phyloP scores from a whole-genome alignment of 495 filamentous ascomycete species.

The Chaetomium cochliodes region DNA sequence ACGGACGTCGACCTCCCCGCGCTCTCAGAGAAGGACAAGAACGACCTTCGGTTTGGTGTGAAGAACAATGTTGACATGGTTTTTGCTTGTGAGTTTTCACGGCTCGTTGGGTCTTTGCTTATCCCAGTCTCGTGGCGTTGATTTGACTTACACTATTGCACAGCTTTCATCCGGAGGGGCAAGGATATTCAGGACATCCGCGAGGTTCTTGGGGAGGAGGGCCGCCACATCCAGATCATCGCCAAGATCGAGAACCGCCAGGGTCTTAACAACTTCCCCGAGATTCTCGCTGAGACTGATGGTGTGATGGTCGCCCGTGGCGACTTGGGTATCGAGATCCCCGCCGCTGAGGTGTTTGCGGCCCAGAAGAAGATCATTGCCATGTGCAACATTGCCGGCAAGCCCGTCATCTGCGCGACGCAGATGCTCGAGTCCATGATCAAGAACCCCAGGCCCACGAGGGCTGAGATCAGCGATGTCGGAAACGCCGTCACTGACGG shows the following conservation, averaged over 20 bases:
- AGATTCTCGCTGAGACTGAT: constrained; percentile 93
- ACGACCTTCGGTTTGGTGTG: constrained; percentile 88
- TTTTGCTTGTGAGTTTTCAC: constrained; percentile 63
- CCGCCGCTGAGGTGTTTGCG: constrained; percentile 95
- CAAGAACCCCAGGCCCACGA: constrained; percentile 96
- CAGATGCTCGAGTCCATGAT: constrained; percentile 94
- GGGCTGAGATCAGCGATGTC: constrained; percentile 97
- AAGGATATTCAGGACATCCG: constrained; percentile 91
- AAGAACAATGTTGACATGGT: constrained; percentile 99
- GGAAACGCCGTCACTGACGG: constrained; percentile 97
- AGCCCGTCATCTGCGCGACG: constrained; percentile 89
- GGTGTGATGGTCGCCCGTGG: constrained; percentile 99
- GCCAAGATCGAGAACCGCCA: constrained; percentile 99
- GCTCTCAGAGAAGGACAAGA: constrained; percentile 97
- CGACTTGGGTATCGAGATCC: constrained; percentile 97
- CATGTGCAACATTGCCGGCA: constrained; percentile 99
- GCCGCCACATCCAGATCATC: constrained; percentile 97
- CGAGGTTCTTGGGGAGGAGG: constrained; percentile 85
- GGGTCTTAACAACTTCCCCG: constrained; percentile 95
- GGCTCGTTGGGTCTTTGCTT: not conserved
- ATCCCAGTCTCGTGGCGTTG: no score
- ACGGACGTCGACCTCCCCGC: constrained; percentile 98
- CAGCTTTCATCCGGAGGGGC: constrained; percentile 85
- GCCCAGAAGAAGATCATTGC: constrained; percentile 99
- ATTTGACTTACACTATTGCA: not conserved